Base-by-base conservation (phyloP, 371 early-diverging fungal species). In the Blastocladiella emersonii region DNA sequence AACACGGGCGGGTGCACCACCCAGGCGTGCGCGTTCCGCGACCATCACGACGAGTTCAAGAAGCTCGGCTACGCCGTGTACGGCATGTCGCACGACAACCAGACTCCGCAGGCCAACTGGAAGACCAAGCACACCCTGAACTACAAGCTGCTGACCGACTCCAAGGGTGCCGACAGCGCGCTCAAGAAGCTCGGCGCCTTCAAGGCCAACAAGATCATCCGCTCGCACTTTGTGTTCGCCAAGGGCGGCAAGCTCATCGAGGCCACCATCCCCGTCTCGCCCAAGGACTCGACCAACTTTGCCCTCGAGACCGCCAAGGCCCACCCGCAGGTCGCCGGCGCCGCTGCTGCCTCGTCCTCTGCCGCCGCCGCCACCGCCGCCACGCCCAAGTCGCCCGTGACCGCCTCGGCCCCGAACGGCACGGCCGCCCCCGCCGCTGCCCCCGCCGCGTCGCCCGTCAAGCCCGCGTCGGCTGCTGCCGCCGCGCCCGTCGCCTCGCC, bases 1-100 rank as follows among this genome's bases (percentile, higher is more conserved):
- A 67, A 57, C 37, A 37, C 37, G n/a, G 30, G 13, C 35, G 75
- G 75, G 3, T 75, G 75, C 66, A 75, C 73, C 36, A 68, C 60
- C 30, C 75, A 75, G 61, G 75, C 71, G 25, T 68, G 70, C 49
- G 62, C 34, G 1, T 75, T 69, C 68, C 56, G 69, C 27, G 75
- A 75, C 45, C 56, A 63, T 19, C 34, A 51, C 51, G 62, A 43
- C 17, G 60, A 63, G 36, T 69, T 73, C 45, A 34, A 36, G 7
- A 60, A 37, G 7, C 23, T 32, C 17, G 73, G 73, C 8, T 73
- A 64, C 67, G 56, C 63, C 35, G 66, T 73, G 35, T 73, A 48
- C 61, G 73, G 73, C 6, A 63, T 70, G 23, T 69, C 69, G 36
- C 64, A 65, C 32, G 73, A 73, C 65, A 55, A 55, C 32, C 61